phyloP scores from a whole-genome alignment of 345 rosid genomes.

The Citropsis articulata region DNA sequence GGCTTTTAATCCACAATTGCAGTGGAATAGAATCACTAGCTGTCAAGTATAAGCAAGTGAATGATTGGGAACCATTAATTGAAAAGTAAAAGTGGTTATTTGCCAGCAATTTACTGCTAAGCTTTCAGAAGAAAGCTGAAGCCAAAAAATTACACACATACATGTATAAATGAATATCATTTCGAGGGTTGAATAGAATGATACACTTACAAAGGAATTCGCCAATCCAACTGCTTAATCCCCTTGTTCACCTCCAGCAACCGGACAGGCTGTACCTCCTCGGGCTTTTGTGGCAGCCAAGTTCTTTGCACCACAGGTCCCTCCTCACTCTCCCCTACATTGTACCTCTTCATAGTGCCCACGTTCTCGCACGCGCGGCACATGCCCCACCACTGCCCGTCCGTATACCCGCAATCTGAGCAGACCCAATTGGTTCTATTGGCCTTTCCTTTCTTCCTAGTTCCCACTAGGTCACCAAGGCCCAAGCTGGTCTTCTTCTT shows the following conservation, averaged over 20 bases:
- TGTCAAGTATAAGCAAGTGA: not conserved
- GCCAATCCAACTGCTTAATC: constrained; percentile 54
- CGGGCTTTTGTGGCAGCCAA: constrained; percentile 61
- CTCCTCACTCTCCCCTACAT: constrained; percentile 21
- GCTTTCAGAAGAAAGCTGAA: not conserved
- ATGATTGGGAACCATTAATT: not conserved
- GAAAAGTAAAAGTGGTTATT: not conserved
- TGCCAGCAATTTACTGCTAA: not conserved
- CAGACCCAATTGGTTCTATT: constrained; percentile 59
- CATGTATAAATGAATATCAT: too few relatives aligned
- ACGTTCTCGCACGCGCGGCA: constrained; percentile 53
- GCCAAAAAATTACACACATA: not conserved
- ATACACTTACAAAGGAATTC: constrained; percentile 60
- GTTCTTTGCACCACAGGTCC: constrained; percentile 36
- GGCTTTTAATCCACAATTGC: not conserved
- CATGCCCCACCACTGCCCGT: constrained; percentile 93
- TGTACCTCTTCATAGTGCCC: constrained; percentile 62
- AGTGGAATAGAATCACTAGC: too few relatives aligned
- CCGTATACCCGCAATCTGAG: constrained; percentile 60
- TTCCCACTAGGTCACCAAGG: constrained; percentile 25
- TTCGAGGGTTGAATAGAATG: not conserved
- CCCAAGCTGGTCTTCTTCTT: constrained; percentile 21
- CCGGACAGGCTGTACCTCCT: constrained; percentile 44
- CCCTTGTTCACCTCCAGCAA: constrained; percentile 60
- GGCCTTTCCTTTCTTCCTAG: constrained; percentile 50